Base-by-base conservation (phyloP, 2,329 filamentous ascomycete genomes). In the Cordyceps cicadae region DNA sequence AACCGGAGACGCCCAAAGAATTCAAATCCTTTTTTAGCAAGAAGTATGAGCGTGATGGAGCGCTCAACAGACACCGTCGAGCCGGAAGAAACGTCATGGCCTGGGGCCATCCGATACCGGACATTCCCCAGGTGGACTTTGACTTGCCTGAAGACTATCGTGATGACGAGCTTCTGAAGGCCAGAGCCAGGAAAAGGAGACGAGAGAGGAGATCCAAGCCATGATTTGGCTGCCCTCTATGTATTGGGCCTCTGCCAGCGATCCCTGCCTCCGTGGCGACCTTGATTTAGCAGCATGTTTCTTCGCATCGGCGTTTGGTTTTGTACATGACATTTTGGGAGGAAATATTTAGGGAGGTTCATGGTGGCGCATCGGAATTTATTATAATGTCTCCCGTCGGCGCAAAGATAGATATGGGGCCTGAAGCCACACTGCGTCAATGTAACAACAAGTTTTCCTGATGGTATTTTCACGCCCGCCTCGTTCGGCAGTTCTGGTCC, bases 11-110 rank as follows among this genome's bases (percentile, higher is more conserved):
- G 12, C 72, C 72, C 2, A 82, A 80, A 62, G 87, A 89, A 43
- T 92, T 97, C 69, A 88, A 79, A n/a, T 96, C 90, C 0, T 97
- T 97, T 76, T 97, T 92, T 70, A 73, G 81, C 19, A 92, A 94
- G 74, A 85, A 82, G 26, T 87, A 95, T 69, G 81, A 93, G 63
- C 87, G 93, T 29, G 89, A 92, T 24, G 84, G 86, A 7, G 91
- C 92, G 11, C 74, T 96, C n/a, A 87, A 85, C 63, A 86, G 85
- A 66, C 80, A 84, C 54, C 82, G 91, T 39, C 85, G 89, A 57
- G 84, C 86, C 54, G 84, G 85, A 49, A 81, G 90, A 54, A 89
- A 82, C 56, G 80, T 87, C 17, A 79, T 88, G 53, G 93, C 92
- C 3, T 97, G 94, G 81, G 93, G 93, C 0, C 83, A 87, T 29